Percentiles rank a stretch among this genome's conserved stretches.
Conservation (phyloP, 2,329 filamentous ascomycete genomes). For the Sporothrix pallida region DNA sequence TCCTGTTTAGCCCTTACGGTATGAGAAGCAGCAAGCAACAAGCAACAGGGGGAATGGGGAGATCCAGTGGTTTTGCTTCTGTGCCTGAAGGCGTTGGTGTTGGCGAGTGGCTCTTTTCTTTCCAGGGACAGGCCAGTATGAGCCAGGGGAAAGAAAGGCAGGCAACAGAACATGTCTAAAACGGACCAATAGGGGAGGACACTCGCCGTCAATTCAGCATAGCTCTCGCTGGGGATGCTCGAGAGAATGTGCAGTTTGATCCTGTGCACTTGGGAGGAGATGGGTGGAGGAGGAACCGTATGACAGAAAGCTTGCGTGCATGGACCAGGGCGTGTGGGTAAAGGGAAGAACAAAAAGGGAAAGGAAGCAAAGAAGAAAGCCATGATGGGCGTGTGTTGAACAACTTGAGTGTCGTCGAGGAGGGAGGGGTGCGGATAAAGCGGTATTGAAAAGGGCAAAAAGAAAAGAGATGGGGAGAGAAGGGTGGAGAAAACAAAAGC, state of each 20-base stretch:
- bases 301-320: constrained; percentile 27
- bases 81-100: background rate
- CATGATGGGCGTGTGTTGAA: background rate
- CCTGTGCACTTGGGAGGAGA: background rate
- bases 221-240: background rate
- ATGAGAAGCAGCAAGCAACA: background rate
- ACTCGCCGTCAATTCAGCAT: background rate
- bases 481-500: background rate
- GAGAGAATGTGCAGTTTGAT: background rate
- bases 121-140: background rate
- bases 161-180: background rate
- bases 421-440: constrained; percentile 14
- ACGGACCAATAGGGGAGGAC: background rate
- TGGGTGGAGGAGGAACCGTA: background rate
- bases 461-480: constrained; percentile 1
- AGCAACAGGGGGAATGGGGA: background rate
- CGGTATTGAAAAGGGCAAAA: background rate
- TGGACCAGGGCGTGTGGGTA: constrained; percentile 9
- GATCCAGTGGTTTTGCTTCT: background rate
- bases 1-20: background rate
- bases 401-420: background rate
- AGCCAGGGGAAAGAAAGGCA: background rate
- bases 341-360: background rate
- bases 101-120: constrained; percentile 15
- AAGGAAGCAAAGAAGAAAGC: background rate